Percentiles rank a stretch among this genome's conserved stretches.
These are phyloP conservation scores for Dillenia suffruticosa DNA, from an alignment of 164 flowering plant species.

Conservation along the genomic window DNA sequence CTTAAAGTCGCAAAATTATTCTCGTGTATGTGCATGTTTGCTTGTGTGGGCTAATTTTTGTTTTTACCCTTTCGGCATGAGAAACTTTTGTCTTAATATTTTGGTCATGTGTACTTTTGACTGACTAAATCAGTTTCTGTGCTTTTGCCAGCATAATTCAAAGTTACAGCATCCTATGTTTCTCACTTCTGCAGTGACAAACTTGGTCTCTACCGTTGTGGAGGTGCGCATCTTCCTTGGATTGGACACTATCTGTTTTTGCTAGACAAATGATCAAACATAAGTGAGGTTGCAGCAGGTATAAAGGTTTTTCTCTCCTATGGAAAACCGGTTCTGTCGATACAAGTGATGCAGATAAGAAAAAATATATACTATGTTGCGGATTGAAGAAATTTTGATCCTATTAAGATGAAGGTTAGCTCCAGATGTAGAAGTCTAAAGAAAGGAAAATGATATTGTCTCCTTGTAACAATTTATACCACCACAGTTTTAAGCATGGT, in stretches of 20 bases:
- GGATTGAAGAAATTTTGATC: slow-evolving; percentile 20
- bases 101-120: background rate
- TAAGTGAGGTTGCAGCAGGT: slow-evolving; percentile 14
- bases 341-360: slow-evolving; percentile 13
- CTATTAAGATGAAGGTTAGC: background rate
- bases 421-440: too few species aligned
- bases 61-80: background rate
- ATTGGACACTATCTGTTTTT: slow-evolving; percentile 14
- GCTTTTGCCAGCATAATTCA: slow-evolving; percentile 7
- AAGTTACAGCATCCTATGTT: slow-evolving; percentile 6
- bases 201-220: slow-evolving; percentile 12
- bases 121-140: too few species aligned
- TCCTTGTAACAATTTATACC: too few species aligned
- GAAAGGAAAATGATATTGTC: too few species aligned
- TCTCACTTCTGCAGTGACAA: slow-evolving; percentile 18
- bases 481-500: too few species aligned
- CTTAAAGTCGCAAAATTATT: too few species aligned
- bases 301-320: slow-evolving; percentile 5
- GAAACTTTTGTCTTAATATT: slow-evolving; percentile 1
- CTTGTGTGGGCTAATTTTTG: too few species aligned
- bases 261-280: slow-evolving; percentile 8
- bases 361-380: slow-evolving; percentile 15
- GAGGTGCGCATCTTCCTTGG: slow-evolving; percentile 17
- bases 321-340: slow-evolving; percentile 6
- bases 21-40: too few species aligned